Base-by-base conservation (phyloP, 2,329 filamentous ascomycete genomes). In the Dactylellina parvicollis region DNA sequence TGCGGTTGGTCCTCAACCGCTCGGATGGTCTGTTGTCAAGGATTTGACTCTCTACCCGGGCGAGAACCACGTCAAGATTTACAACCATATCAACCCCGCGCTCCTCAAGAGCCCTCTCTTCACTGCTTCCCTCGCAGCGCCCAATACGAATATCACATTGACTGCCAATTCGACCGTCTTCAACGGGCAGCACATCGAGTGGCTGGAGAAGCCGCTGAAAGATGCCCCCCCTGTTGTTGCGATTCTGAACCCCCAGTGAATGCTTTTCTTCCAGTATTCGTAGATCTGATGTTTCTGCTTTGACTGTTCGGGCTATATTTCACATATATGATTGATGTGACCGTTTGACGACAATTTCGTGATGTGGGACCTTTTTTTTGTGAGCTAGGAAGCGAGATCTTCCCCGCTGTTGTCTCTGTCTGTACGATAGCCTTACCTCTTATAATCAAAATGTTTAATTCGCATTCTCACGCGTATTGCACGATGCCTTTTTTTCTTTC, bases 21-120 rank as follows among this genome's bases (percentile, higher is more conserved):
- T 90, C 73, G 89, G 89, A 57, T 84, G 80, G 40, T 80, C 86
- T 5, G 85, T 83, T 74, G 83, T 91, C 73, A 81, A 86, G 75
- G 83, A 89, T 80, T 81, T 91, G 46, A 75, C 84, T 16, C 83
- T 91, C 49, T 78, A 76, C 32, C 88, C 88, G 1, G 89, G 89
- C 66, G 79, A 81, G 77, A 89, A 90, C 80, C 80, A 80, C 14
- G 84, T 85, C 76, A 78, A 82, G 47, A 84, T 90, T 79, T 84
- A 83, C 66, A 85, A 86, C 75, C 83, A 85, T 59, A 84, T 88
- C 76, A 74, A 78, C 4, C 76, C 81, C 3, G 81, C 89, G 52
- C 77, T 89, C 26, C 76, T 79, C 1, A 80, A 82, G 12, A 80
- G 85, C 28, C 67, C 67, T 9, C 69, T 60, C 1, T 69, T 72